Percentiles rank a stretch among this genome's conserved stretches.
These are phyloP conservation scores for Colletotrichum costaricense DNA, from an alignment of 2,329 filamentous ascomycete species.

Conservation along the genomic window DNA sequence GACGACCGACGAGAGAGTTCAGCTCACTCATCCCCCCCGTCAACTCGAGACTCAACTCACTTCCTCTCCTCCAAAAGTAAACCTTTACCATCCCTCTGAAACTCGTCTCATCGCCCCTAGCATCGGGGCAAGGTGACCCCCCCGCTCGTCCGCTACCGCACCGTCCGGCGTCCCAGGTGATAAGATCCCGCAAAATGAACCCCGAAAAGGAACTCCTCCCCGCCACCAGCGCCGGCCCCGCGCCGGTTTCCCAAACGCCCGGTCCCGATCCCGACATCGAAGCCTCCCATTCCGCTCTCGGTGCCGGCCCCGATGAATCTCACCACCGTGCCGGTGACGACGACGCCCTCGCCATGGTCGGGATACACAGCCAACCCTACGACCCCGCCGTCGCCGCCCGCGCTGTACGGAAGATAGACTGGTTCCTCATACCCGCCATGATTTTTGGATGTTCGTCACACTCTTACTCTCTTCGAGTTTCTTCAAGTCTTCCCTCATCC, in stretches of 20 bases:
- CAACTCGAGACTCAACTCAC: neutral
- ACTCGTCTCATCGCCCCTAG: neutral
- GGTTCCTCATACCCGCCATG: conserved; percentile 76
- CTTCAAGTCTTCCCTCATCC: conserved; percentile 35
- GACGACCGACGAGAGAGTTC: conserved; percentile 13
- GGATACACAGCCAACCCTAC: conserved; percentile 63
- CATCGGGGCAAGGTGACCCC: neutral
- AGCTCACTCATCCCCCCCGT: conserved; percentile 17
- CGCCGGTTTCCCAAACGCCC: neutral
- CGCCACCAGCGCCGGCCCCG: conserved; percentile 7
- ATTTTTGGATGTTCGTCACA: conserved; percentile 53
- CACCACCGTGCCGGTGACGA: conserved; percentile 46
- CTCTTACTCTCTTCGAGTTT: neutral
- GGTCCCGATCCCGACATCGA: neutral
- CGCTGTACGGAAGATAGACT: conserved; percentile 74
- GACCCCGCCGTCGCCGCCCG: conserved; percentile 66
- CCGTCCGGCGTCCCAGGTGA: too few relatives aligned
- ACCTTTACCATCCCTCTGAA: neutral
- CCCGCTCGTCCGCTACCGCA: too few relatives aligned
- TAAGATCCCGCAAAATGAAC: conserved; percentile 7
- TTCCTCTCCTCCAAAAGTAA: neutral
- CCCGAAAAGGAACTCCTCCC: conserved; percentile 14
- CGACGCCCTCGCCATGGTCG: conserved; percentile 68
- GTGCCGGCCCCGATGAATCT: neutral
- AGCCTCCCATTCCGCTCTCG: neutral